Evolutionary conservation across 179 eudicot species (phyloP).

Genomic region (Beta macrorhiza): DNA sequence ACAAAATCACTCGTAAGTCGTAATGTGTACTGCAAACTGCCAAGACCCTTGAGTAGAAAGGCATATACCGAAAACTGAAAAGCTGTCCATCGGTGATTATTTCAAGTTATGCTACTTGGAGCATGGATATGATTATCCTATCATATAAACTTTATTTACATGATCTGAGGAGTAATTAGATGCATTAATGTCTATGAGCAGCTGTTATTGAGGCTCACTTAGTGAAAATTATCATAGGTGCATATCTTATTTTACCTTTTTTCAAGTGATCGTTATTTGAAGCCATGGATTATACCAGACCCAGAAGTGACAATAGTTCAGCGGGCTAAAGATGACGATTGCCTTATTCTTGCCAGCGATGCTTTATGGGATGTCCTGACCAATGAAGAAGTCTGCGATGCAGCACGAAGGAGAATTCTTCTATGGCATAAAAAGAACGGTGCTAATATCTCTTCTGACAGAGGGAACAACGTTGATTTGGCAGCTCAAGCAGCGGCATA

Average conservation of each 20-base stretch:
- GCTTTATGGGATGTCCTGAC: slow-evolving; percentile 82
- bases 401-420: slow-evolving; percentile 65
- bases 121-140: neutral
- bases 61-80: neutral
- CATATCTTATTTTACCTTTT: too few species aligned
- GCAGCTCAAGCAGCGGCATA: slow-evolving; percentile 80
- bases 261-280: too few species aligned
- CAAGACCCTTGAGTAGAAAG: neutral
- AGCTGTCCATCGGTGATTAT: too few species aligned
- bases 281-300: too few species aligned
- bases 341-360: slow-evolving; percentile 70
- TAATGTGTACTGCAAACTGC: too few species aligned
- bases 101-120: too few species aligned
- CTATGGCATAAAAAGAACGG: slow-evolving; percentile 74
- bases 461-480: slow-evolving; percentile 51
- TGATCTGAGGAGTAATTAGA: too few species aligned
- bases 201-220: too few species aligned
- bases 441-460: slow-evolving; percentile 26
- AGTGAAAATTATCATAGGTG: too few species aligned
- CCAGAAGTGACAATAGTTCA: slow-evolving; percentile 56
- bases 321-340: slow-evolving; percentile 66
- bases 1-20: too few species aligned
- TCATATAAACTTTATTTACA: neutral
- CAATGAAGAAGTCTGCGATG: slow-evolving; percentile 70
- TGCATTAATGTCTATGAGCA: too few species aligned